phyloP scores from a whole-genome alignment of 23 red algal genomes.

The Gracilariopsis chorda region DNA sequence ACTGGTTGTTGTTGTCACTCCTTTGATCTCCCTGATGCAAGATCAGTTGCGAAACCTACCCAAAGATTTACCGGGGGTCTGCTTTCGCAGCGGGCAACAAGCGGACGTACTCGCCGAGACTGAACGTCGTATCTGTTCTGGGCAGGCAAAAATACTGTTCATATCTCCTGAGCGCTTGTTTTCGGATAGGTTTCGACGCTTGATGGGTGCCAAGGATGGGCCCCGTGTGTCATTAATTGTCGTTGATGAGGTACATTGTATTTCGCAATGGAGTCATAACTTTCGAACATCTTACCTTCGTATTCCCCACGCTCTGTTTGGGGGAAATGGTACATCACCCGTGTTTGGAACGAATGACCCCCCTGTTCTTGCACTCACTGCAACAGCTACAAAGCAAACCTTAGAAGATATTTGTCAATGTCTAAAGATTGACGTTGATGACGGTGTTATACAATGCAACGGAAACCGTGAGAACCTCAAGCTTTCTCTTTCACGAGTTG shows the following conservation, averaged over 20 bases:
- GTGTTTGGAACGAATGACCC: background rate
- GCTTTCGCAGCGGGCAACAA: constrained; percentile 32
- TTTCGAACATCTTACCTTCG: constrained; percentile 71
- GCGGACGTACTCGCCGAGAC: background rate
- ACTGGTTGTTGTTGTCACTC: constrained; percentile 71
- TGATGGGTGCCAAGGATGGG: background rate
- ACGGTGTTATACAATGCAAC: background rate
- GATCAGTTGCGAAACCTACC: constrained; percentile 53
- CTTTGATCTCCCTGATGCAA: constrained; percentile 61
- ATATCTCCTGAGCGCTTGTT: constrained; percentile 76
- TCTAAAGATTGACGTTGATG: background rate
- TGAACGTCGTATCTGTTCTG: constrained; percentile 16
- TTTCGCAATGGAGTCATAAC: constrained; percentile 66
- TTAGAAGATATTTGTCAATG: constrained; percentile 11
- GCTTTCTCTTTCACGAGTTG: background rate
- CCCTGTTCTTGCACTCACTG: constrained; percentile 68
- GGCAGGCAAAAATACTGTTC: constrained; percentile 73
- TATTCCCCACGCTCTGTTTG: constrained; percentile 47
- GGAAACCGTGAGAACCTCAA: constrained; percentile 35
- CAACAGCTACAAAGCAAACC: constrained; percentile 54
- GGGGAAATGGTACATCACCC: background rate
- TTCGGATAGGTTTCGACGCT: background rate
- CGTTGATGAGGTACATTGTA: constrained; percentile 83
- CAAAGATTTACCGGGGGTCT: constrained; percentile 29
- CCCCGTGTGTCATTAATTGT: constrained; percentile 57